Evolutionary conservation across 2,329 filamentous ascomycete species (phyloP), one percentile per base, ranked within the genome.

Genomic region (Neofusicoccum sp.): DNA sequence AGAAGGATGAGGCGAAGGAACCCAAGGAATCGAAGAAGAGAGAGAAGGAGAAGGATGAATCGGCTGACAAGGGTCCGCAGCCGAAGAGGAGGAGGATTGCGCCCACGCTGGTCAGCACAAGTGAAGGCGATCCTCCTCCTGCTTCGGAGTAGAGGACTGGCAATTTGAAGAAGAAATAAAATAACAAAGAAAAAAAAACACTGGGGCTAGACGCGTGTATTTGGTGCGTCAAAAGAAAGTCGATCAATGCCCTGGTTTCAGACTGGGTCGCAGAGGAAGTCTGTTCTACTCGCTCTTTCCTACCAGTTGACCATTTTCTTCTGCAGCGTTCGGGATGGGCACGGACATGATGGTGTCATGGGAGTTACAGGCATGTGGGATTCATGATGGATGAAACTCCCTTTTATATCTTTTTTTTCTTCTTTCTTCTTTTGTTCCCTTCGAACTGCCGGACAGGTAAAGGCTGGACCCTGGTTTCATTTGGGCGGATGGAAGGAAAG

Each of bases 41-140:
- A 33, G 70, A 69, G 33, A 63, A 77, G 6, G 77, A 77, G 4
- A 65, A 74, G 16, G 72, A 77, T 2, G 70, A 74, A 37, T 72
- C 70, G 1, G 75, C 74, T 3, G 77, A 78, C 56, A 56, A 56
- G 9, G 48, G 50, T 2, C 61, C 49, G 14, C 41, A 56, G 29
- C 29, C 61, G 12, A 63, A 63, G 61, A 63, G 31, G 54, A 58
- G 61, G 45, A 58, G 61, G 43, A 63, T 63, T 4, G 45, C 47
- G 45, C 61, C 61, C 5, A 63, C 61, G 28, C 54, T 63, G 11
- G 54, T 63, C 4, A 56, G 61, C n/a, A 49, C 48, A 12, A 31
- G 34, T 4, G 34, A 36, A 14, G 31, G 22, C 1, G 49, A 29
- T 22, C 41, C 41, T 2, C 43, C 56, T 1, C 31, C 16, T 2